A percentile compares a stretch with the other conserved stretches of the same genome.
phyloP scores from a whole-genome alignment of 352 stramenopile species.

The Globisporangium nagaii region DNA sequence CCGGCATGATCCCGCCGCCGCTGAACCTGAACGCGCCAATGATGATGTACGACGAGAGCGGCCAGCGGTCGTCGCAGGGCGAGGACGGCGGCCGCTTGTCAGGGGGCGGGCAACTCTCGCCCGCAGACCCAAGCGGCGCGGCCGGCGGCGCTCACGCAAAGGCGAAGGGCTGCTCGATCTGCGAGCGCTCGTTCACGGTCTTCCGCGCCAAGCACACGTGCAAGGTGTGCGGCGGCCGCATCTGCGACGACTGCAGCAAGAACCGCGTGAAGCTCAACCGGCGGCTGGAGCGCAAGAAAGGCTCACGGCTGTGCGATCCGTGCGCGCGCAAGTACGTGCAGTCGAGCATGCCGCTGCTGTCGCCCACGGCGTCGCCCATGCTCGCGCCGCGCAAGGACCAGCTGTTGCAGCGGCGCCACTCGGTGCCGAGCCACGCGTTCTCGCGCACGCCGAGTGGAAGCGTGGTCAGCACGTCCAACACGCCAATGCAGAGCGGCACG shows the following conservation, averaged over 20 bases:
- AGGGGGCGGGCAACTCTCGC: slow-evolving; percentile 9
- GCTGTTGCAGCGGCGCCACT: slow-evolving; percentile 10
- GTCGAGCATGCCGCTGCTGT: slow-evolving; percentile 20
- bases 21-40: slow-evolving; percentile 23
- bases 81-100: slow-evolving; percentile 1
- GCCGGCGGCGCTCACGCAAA: background rate
- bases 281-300: slow-evolving; percentile 59
- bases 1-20: slow-evolving; percentile 10
- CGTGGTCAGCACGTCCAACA: background rate
- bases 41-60: background rate
- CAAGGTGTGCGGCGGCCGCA: slow-evolving; percentile 59
- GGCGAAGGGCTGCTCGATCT: slow-evolving; percentile 45
- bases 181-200: slow-evolving; percentile 68
- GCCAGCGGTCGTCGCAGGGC: background rate
- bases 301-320: slow-evolving; percentile 63
- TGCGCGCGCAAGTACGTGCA: slow-evolving; percentile 63
- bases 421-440: slow-evolving; percentile 9
- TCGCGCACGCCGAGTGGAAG: background rate
- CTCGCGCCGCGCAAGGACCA: slow-evolving; percentile 14
- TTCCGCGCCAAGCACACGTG: slow-evolving; percentile 82
- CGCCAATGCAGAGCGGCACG: background rate
- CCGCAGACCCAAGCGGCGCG: background rate
- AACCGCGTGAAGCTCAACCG: slow-evolving; percentile 72
- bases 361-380: slow-evolving; percentile 20
- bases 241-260: slow-evolving; percentile 83